Evolutionary conservation across 106 monocot genomes (phyloP).

Genomic region (Iris macrosiphon): DNA sequence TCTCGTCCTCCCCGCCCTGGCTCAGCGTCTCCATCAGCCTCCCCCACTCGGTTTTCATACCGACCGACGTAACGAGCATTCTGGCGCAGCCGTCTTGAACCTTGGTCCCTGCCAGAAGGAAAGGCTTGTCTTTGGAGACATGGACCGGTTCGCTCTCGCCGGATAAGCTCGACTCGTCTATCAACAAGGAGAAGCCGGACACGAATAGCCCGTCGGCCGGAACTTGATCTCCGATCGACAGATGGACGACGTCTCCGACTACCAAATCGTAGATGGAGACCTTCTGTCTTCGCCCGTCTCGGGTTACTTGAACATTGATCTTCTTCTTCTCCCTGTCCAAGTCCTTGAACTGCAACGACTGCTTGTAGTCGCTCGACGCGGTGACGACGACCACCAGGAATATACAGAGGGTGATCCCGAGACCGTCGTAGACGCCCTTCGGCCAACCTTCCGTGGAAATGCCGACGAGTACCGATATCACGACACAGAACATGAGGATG

Average conservation of each 20-base stretch:
- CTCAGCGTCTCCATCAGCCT: slow-evolving; percentile 62
- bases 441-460: slow-evolving; percentile 74
- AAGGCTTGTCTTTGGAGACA: slow-evolving; percentile 62
- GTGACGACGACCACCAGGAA: slow-evolving; percentile 69
- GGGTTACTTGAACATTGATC: slow-evolving; percentile 70
- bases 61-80: slow-evolving; percentile 77
- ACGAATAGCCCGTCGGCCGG: slow-evolving; percentile 78
- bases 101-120: slow-evolving; percentile 75
- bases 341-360: slow-evolving; percentile 73
- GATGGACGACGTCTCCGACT: slow-evolving; percentile 78
- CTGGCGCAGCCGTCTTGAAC: slow-evolving; percentile 81
- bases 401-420: slow-evolving; percentile 71
- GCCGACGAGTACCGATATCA: slow-evolving; percentile 58
- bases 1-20: slow-evolving; percentile 81
- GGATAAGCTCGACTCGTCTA: slow-evolving; percentile 81
- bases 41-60: slow-evolving; percentile 87
- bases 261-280: slow-evolving; percentile 66
- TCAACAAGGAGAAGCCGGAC: slow-evolving; percentile 56
- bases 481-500: slow-evolving; percentile 72
- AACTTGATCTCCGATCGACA: slow-evolving; percentile 80
- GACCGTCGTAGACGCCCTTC: slow-evolving; percentile 70
- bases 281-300: slow-evolving; percentile 66
- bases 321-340: slow-evolving; percentile 81
- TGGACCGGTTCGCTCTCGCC: slow-evolving; percentile 77
- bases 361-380: slow-evolving; percentile 71